Percentiles rank a stretch among this genome's conserved stretches.
Evolutionary conservation across 2,329 filamentous ascomycete genomes (phyloP).

Genomic region (Aureobasidium sp.): DNA sequence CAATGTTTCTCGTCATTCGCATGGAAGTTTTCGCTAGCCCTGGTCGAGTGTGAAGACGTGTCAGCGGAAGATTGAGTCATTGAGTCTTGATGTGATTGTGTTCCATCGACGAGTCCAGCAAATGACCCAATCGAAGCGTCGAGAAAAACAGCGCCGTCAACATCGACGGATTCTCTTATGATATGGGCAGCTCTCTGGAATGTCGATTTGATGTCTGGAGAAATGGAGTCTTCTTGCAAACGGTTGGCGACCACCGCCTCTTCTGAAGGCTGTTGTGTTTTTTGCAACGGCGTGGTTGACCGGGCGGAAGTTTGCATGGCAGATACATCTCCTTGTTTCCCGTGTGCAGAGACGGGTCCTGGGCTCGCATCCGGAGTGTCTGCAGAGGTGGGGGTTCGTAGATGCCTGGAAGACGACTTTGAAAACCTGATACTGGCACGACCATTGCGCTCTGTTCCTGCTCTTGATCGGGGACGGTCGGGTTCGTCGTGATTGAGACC

Average conservation of each 20-base stretch:
- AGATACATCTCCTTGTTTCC: neutral
- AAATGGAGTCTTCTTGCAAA: conserved; percentile 26
- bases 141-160: conserved; percentile 37
- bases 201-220: conserved; percentile 22
- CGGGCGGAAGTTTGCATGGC: neutral
- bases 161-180: conserved; percentile 34
- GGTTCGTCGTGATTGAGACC: neutral
- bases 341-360: neutral
- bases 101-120: conserved; percentile 14
- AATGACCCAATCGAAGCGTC: conserved; percentile 22
- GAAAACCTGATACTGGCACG: neutral
- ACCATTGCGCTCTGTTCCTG: neutral
- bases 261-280: neutral
- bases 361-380: neutral
- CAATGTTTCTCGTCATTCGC: neutral
- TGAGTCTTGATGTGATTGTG: neutral
- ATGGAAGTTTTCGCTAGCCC: neutral
- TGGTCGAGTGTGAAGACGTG: neutral
- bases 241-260: neutral
- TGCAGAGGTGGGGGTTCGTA: neutral
- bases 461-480: neutral
- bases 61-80: neutral
- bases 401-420: neutral
- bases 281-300: neutral
- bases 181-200: conserved; percentile 37